Base-by-base conservation (phyloP, 2,329 filamentous ascomycete species). In the Cladophialophora psammophila region DNA sequence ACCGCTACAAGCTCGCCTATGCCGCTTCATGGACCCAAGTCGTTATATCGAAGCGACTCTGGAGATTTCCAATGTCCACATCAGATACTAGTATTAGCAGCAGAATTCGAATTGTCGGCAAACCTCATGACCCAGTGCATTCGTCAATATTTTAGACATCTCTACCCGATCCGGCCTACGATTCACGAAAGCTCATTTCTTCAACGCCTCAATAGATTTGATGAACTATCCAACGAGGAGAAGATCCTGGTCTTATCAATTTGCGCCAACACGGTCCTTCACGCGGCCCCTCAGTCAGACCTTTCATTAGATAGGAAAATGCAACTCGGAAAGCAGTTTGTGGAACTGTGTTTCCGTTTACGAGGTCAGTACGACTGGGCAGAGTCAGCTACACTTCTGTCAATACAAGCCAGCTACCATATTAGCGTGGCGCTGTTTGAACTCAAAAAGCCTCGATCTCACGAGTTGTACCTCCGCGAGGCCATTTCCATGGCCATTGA, bases 81-180 rank as follows among this genome's bases (percentile, higher is more conserved):
- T 32, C 68, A 67, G 36, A 60, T 72, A 31, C 67, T 70, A 45
- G 48, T 48, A 18, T 63, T 73, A 5, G 71, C 71, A 18, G 57
- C 66, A 12, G 72, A 73, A 54, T 68, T 73, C 48, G 71, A 70
- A 13, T 57, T 73, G 59, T 73, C 72, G 35, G 65, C 66, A 4
- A 64, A 64, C 13, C 61, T 73, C n/a, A 70, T 73, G 67, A 72
- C 69, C n/a, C 72, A 72, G 45, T 73, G 72, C 54, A 65, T 73
- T 36, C 65, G 69, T 38, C 72, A 72, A 58, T 73, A 72, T 55
- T 73, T 73, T 48, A 54, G 64, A 58, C 71, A 72, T 52, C 53
- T 73, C 15, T 73, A 73, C 56, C 65, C 72, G 1, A 73, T 73
- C 18, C 66, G 67, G 6, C 72, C 72, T 15, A 69, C 72, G 20